A percentile compares a stretch with the other conserved stretches of the same genome.
These are phyloP conservation scores for Naganishia vaughanmartiniae DNA, from an alignment of 768 basidiomycete genomes.

Conservation along the genomic window DNA sequence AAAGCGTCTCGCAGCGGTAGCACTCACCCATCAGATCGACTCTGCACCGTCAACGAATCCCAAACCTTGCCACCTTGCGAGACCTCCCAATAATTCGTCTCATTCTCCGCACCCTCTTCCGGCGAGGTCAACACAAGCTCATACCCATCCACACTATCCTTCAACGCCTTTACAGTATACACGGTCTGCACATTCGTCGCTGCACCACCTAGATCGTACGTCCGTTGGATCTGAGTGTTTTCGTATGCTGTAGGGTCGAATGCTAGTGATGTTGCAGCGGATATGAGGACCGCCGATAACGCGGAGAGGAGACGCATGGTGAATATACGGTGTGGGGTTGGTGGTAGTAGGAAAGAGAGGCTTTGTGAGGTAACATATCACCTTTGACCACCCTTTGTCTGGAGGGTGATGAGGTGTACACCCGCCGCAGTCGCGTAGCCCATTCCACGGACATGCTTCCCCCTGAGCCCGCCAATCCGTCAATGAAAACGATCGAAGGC, in stretches of 20 bases:
- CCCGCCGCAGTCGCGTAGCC: neutral
- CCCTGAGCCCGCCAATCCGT: no score
- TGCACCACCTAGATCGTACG: constrained; percentile 83
- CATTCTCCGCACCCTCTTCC: constrained; percentile 34
- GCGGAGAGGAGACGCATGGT: constrained; percentile 27
- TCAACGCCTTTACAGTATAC: constrained; percentile 73
- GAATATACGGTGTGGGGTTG: neutral
- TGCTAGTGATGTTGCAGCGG: constrained; percentile 16
- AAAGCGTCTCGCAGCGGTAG: neutral
- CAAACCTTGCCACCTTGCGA: constrained; percentile 42
- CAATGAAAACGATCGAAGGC: no score
- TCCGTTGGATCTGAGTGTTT: constrained; percentile 75
- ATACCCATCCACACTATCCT: constrained; percentile 58
- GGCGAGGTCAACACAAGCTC: constrained; percentile 40
- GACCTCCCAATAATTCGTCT: constrained; percentile 50
- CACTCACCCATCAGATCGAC: constrained; percentile 26
- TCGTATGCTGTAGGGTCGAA: constrained; percentile 40
- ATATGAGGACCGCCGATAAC: constrained; percentile 13
- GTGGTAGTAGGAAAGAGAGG: neutral
- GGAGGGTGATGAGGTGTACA: constrained; percentile 22
- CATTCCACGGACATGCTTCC: no score
- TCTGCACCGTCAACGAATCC: constrained; percentile 26
- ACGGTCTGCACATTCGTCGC: constrained; percentile 85
- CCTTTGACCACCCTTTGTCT: no score
- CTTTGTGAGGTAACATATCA: no score